Evolutionary conservation across 306 rosid genomes (phyloP).

Genomic region (Pachyrhizus erosus): DNA sequence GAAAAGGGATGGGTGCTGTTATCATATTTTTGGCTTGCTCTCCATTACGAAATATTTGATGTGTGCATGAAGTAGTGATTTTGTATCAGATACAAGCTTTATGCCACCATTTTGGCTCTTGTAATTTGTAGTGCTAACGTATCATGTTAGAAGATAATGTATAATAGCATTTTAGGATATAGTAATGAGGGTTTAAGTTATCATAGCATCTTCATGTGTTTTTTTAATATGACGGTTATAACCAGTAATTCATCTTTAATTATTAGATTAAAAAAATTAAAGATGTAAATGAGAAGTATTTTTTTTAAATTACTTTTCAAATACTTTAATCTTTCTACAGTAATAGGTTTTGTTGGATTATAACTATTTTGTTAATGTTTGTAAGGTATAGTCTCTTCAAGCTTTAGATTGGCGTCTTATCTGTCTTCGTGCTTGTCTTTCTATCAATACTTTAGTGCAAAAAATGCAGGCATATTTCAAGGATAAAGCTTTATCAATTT

Average conservation of each 20-base stretch:
- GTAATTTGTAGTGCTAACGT: conserved; percentile 17
- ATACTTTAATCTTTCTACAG: too few relatives aligned
- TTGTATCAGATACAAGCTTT: conserved; percentile 31
- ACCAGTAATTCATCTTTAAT: too few relatives aligned
- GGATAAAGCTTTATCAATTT: not conserved
- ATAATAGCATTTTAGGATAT: not conserved
- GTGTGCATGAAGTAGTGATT: not conserved
- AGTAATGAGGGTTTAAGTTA: too few relatives aligned
- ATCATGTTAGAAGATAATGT: conserved; percentile 13
- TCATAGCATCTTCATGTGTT: too few relatives aligned
- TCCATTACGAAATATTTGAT: not conserved
- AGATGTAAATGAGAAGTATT: too few relatives aligned
- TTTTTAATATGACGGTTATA: too few relatives aligned
- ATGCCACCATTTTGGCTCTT: conserved; percentile 2
- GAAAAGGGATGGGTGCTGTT: not conserved
- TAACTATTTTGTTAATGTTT: not conserved
- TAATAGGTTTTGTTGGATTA: not conserved
- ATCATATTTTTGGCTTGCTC: not conserved
- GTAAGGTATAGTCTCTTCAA: not conserved
- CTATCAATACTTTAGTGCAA: not conserved
- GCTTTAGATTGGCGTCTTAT: not conserved
- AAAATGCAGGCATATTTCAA: not conserved
- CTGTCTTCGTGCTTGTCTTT: not conserved
- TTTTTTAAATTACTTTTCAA: too few relatives aligned
- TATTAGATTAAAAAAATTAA: too few relatives aligned